Evolutionary conservation across 108 stramenopile genomes (phyloP), one percentile per base, ranked within the genome.

Genomic region (Cyclotella cryptica): DNA sequence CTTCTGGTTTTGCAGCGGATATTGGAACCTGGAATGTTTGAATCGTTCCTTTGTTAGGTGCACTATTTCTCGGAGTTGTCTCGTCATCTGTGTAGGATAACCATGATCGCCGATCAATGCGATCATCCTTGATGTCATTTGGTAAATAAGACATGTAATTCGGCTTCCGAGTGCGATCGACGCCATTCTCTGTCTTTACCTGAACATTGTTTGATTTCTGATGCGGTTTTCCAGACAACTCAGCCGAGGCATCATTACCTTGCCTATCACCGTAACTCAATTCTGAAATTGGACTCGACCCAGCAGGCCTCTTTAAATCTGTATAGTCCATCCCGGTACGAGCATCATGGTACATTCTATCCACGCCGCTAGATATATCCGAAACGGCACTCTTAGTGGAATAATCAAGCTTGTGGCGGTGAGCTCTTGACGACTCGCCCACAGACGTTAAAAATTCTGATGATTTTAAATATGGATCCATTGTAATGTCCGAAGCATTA

Each of bases 311-410:
- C 12, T 57, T 19, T 57, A 15, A 39, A 35, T 35, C 35, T 35
- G 35, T 35, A 35, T 35, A 35, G 35, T 35, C 35, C 35, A 35
- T 35, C 49, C 49, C 49, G 3, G 18, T 19, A 44, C 30, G 15
- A 19, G 29, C 21, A 45, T 71, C 71, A 58, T 71, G 42, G 57
- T 81, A 81, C 77, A 81, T 81, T 57, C 40, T 19, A 63, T 80
- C 79, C 35, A 80, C 68, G n/a, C 79, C 79, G 13, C 73, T 21
- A 27, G 79, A 80, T 51, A 80, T 68, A 24, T 80, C 79, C 21
- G 79, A 80, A n/a, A 80, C 39, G 8, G 51, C 6, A 68, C 79
- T 80, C 52, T 74, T 62, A 44, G n/a, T 47, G 27, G 49, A 27
- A 70, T 22, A 26, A 59, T 43, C 27, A 41, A 49, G 22, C 1